These are phyloP conservation scores for Suillus cothurnatus DNA, from an alignment of 768 basidiomycete species.

Conservation along the genomic window DNA sequence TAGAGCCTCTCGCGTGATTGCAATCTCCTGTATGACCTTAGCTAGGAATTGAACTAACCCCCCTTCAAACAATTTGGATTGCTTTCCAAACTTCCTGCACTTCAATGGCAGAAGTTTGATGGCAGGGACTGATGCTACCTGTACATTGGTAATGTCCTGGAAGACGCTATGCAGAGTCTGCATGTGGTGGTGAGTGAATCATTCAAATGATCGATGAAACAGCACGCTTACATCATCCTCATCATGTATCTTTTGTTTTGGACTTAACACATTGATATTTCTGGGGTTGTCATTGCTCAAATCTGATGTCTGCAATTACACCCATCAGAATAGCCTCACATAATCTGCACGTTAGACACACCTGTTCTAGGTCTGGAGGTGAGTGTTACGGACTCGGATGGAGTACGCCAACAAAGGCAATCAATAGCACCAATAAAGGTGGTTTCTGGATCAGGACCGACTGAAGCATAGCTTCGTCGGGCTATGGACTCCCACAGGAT, in stretches of 20 bases:
- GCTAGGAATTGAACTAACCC: no score
- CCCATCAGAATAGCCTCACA: neutral
- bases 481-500: no score
- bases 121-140: neutral
- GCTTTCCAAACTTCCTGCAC: no score
- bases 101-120: neutral
- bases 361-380: neutral
- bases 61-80: no score
- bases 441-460: no score
- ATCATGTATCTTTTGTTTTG: neutral
- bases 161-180: neutral
- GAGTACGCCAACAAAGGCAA: no score
- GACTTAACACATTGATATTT: neutral
- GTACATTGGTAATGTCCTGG: neutral
- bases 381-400: no score
- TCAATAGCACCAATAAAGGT: no score
- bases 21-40: no score
- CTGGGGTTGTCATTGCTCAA: neutral
- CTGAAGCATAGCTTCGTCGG: no score
- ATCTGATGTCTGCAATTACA: neutral
- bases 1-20: no score
- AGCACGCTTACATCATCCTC: neutral
- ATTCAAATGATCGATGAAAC: neutral
- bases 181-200: neutral
- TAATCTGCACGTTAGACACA: neutral